Conservation (phyloP, 2,329 filamentous ascomycete species). For the Phaeosphaeria sp. region DNA sequence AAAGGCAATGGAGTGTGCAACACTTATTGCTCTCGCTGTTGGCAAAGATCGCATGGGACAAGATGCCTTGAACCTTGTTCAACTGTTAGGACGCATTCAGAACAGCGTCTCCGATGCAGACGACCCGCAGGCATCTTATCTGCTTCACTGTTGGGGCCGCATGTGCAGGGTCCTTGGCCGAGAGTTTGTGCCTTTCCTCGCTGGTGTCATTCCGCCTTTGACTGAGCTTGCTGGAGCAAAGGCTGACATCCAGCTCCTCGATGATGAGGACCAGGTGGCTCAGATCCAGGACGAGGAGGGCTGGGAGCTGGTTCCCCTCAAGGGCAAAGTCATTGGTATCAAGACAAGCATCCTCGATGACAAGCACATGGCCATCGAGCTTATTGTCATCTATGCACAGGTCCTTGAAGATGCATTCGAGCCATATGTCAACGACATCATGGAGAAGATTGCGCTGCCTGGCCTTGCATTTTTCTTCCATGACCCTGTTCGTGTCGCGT, state of each 20-base stretch:
- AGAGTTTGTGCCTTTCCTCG: constrained; percentile 92
- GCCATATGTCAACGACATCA: constrained; percentile 87
- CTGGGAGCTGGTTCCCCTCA: constrained; percentile 96
- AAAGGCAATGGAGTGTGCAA: constrained; percentile 99
- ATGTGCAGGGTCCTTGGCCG: constrained; percentile 94
- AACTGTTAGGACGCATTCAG: constrained; percentile 87
- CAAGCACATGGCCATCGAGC: constrained; percentile 99
- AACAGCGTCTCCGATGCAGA: constrained; percentile 81
- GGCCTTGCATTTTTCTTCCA: constrained; percentile 99
- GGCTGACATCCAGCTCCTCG: constrained; percentile 94
- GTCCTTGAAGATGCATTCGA: constrained; percentile 93
- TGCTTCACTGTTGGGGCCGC: constrained; percentile 98
- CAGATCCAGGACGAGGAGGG: constrained; percentile 93
- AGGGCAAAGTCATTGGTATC: constrained; percentile 98
- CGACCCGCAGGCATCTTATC: constrained; percentile 94
- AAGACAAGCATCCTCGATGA: constrained; percentile 96
- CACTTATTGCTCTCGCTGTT: constrained; percentile 91
- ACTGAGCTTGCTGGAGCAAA: constrained; percentile 91
- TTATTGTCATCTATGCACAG: constrained; percentile 95
- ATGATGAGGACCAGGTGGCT: constrained; percentile 93
- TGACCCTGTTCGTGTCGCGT: constrained; percentile 93
- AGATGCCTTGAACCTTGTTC: constrained; percentile 86
- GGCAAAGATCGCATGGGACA: constrained; percentile 89
- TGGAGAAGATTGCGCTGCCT: constrained; percentile 95
- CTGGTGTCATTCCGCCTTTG: constrained; percentile 91